phyloP scores from a whole-genome alignment of 805 yeast species.

The Blastobotrys attinorum region DNA sequence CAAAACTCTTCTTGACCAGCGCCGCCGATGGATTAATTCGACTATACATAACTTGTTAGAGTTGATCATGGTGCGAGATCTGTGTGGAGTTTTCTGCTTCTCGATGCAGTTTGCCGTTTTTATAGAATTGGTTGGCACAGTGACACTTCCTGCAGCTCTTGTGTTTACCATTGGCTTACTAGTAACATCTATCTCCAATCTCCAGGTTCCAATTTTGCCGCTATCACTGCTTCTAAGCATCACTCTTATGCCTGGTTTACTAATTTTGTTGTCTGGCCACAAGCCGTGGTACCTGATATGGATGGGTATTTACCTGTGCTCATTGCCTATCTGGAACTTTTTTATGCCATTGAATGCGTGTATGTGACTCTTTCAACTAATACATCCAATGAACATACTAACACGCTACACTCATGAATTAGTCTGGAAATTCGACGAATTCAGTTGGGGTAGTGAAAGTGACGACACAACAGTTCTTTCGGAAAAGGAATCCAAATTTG shows the following conservation, averaged over 20 bases:
- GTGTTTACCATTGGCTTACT: conserved; percentile 75
- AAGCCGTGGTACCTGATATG: conserved; percentile 66
- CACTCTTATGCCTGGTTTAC: conserved; percentile 77
- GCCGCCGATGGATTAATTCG: conserved; percentile 96
- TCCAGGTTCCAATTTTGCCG: conserved; percentile 73
- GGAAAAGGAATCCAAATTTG: conserved; percentile 1
- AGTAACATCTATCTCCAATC: conserved; percentile 58
- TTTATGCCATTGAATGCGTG: conserved; percentile 77
- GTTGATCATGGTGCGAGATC: conserved; percentile 71
- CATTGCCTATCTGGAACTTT: conserved; percentile 90
- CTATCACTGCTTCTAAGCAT: conserved; percentile 67
- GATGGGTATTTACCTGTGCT: conserved; percentile 70
- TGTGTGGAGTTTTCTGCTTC: conserved; percentile 92
- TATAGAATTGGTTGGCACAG: conserved; percentile 79
- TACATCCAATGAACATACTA: conserved; percentile 3
- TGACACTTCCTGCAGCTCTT: conserved; percentile 84
- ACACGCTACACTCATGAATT: too few relatives aligned
- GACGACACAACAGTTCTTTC: background rate
- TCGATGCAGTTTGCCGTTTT: conserved; percentile 90
- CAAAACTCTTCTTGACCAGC: conserved; percentile 74
- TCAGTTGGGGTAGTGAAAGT: conserved; percentile 70
- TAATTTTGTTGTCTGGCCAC: conserved; percentile 76
- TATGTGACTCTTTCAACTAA: conserved; percentile 8
- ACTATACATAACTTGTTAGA: conserved; percentile 93
- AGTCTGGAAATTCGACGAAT: conserved; percentile 88